Evolutionary conservation across 257 asterid genomes (phyloP).

Genomic region (Przewalskia tangutica): DNA sequence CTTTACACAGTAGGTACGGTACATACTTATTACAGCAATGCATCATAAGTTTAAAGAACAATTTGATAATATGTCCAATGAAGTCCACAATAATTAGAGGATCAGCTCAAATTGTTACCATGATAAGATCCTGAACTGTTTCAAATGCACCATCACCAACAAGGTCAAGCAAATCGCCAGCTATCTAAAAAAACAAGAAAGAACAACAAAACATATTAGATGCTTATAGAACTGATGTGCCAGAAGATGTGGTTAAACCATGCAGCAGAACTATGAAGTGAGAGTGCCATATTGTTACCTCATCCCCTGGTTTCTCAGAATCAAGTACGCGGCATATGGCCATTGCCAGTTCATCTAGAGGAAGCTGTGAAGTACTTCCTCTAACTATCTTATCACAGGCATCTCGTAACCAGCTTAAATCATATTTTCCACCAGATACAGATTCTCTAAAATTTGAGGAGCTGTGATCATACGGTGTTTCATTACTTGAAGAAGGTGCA

Average conservation of each 20-base stretch:
- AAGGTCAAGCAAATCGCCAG: conserved; percentile 93
- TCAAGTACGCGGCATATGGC: conserved; percentile 89
- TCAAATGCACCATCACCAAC: conserved; percentile 93
- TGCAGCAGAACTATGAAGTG: conserved; percentile 10
- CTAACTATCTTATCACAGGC: conserved; percentile 66
- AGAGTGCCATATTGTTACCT: conserved; percentile 35
- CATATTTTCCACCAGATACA: conserved; percentile 38
- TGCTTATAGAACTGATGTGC: conserved; percentile 7
- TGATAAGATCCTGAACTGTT: conserved; percentile 82
- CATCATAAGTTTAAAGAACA: neutral
- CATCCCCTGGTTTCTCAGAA: conserved; percentile 94
- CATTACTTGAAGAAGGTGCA: conserved; percentile 28
- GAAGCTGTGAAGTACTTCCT: conserved; percentile 69
- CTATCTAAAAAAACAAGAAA: conserved; percentile 37
- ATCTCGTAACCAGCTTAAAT: conserved; percentile 79
- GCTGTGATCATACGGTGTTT: conserved; percentile 32
- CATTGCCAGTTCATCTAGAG: conserved; percentile 95
- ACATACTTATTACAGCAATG: neutral
- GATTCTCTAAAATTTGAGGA: conserved; percentile 23
- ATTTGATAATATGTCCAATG: neutral
- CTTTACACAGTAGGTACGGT: neutral
- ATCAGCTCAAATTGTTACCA: conserved; percentile 30
- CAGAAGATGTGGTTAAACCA: conserved; percentile 6
- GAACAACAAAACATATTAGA: conserved; percentile 4
- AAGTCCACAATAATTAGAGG: neutral